These are phyloP conservation scores for Arthrocladium fulminans DNA, from an alignment of 2,329 filamentous ascomycete genomes.

Conservation along the genomic window DNA sequence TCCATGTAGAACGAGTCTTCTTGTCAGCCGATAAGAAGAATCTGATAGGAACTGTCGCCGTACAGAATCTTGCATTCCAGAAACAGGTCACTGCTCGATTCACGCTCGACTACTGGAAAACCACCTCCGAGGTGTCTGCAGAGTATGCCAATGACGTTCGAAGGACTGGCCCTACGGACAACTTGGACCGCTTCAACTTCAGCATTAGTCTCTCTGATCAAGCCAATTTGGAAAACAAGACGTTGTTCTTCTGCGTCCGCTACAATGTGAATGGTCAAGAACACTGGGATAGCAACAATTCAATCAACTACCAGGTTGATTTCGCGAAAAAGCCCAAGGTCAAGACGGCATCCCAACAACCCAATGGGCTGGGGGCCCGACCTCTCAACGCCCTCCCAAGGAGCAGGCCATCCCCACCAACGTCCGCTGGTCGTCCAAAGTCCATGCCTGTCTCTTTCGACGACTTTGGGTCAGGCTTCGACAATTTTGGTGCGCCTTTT, in stretches of 20 bases:
- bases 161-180: conserved; percentile 48
- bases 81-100: conserved; percentile 88
- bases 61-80: conserved; percentile 81
- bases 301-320: conserved; percentile 85
- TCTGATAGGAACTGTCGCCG: conserved; percentile 71
- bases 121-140: conserved; percentile 85
- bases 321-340: conserved; percentile 71
- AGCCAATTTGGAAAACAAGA: conserved; percentile 85
- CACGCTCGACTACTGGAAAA: conserved; percentile 97
- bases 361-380: conserved; percentile 43
- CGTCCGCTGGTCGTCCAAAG: conserved; percentile 45
- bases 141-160: conserved; percentile 75
- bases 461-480: conserved; percentile 59
- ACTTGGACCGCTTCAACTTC: conserved; percentile 85
- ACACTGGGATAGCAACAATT: conserved; percentile 89
- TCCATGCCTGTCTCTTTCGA: conserved; percentile 51
- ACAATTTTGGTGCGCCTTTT: conserved; percentile 44
- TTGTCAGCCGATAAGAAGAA: conserved; percentile 81
- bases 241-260: conserved; percentile 80
- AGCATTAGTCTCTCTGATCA: conserved; percentile 87
- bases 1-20: conserved; percentile 79
- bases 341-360: conserved; percentile 35
- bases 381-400: conserved; percentile 53
- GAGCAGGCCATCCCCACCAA: conserved; percentile 52
- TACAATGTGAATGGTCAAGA: conserved; percentile 79